Conservation (phyloP, 2,329 filamentous ascomycete species). For the Periconia sp. region DNA sequence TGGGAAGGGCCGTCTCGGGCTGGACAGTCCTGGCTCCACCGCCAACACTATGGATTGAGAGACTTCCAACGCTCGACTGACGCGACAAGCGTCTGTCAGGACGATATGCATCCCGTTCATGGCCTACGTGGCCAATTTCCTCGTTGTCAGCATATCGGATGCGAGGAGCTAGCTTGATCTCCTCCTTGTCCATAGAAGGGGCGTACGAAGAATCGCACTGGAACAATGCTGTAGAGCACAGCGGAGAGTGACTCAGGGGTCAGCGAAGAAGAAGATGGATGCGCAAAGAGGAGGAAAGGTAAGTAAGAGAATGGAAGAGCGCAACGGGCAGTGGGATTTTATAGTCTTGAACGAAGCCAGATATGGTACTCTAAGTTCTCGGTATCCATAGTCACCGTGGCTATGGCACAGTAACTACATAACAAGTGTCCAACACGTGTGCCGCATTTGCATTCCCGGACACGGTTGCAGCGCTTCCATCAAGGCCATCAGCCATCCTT, state of each 20-base stretch:
- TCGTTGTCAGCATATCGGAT: slow-evolving; percentile 44
- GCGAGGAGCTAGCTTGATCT: slow-evolving; percentile 27
- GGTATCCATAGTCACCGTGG: not conserved
- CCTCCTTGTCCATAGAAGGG: slow-evolving; percentile 34
- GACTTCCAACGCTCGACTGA: slow-evolving; percentile 44
- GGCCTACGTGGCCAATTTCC: slow-evolving; percentile 30
- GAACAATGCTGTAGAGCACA: slow-evolving; percentile 9
- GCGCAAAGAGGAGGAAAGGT: slow-evolving; percentile 3
- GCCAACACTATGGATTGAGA: slow-evolving; percentile 41
- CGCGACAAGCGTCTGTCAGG: slow-evolving; percentile 33
- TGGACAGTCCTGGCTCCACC: slow-evolving; percentile 46
- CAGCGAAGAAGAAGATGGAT: slow-evolving; percentile 3
- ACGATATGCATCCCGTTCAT: slow-evolving; percentile 24
- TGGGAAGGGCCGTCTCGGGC: slow-evolving; percentile 51
- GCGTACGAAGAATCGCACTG: not conserved
- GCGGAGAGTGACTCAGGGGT: slow-evolving; percentile 5
- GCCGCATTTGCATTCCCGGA: slow-evolving; percentile 1
- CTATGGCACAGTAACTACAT: not conserved
- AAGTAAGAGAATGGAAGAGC: not conserved
- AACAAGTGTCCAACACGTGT: slow-evolving; percentile 1
- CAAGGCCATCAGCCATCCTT: not conserved
- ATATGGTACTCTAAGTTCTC: not conserved
- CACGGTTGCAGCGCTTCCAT: not conserved
- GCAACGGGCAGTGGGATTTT: not conserved
- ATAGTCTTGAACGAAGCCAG: not conserved